Evolutionary conservation across 169 alveolate species (phyloP).

Genomic region (Babesia sp.): DNA sequence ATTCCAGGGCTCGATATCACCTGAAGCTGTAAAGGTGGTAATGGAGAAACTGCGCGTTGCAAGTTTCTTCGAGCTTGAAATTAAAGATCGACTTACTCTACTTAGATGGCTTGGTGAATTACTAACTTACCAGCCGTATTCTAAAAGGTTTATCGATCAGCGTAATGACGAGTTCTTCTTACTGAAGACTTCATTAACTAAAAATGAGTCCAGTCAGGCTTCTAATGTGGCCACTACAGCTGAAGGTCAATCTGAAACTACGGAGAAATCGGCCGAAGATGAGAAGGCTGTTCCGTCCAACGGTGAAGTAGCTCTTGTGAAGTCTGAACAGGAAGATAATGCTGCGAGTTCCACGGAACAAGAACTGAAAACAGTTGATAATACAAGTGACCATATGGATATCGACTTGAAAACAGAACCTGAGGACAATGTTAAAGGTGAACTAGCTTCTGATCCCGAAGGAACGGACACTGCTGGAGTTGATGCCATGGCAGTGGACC

Average conservation of each 20-base stretch:
- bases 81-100: conserved; percentile 22
- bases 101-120: conserved; percentile 47
- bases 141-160: conserved; percentile 34
- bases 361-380: background rate
- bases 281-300: background rate
- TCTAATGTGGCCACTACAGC: background rate
- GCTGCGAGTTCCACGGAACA: background rate
- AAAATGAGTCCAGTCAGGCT: background rate
- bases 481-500: background rate
- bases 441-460: background rate
- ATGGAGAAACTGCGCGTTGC: conserved; percentile 22
- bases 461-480: background rate
- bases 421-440: background rate
- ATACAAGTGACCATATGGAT: background rate
- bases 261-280: background rate
- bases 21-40: conserved; percentile 22
- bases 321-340: background rate
- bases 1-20: conserved; percentile 25
- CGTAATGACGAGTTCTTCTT: conserved; percentile 48
- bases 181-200: conserved; percentile 20
- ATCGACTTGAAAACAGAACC: background rate
- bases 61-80: conserved; percentile 41
- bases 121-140: conserved; percentile 3
- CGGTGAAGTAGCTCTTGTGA: background rate
- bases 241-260: conserved; percentile 12